phyloP scores from a whole-genome alignment of 108 stramenopile genomes.

The Aureococcus anophagefferens region DNA sequence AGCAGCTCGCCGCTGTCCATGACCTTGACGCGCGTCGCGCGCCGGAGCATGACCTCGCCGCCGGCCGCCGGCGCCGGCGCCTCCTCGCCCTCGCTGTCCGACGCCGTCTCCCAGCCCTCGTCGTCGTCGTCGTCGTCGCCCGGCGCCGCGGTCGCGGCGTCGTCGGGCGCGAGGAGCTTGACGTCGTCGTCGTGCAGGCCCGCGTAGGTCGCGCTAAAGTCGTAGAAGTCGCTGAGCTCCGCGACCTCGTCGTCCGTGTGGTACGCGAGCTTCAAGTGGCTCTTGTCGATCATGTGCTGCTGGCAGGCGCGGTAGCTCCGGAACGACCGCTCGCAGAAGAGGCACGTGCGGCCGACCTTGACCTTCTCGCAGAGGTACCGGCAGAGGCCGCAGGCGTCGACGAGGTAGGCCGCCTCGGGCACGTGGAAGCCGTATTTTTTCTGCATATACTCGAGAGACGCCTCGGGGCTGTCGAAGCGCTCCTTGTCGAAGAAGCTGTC shows the following conservation, averaged over 20 bases:
- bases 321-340: slow-evolving; percentile 81
- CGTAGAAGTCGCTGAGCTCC: slow-evolving; percentile 91
- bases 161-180: neutral
- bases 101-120: slow-evolving; percentile 40
- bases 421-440: slow-evolving; percentile 73
- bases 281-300: slow-evolving; percentile 67
- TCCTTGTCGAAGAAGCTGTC: slow-evolving; percentile 67
- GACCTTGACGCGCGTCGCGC: slow-evolving; percentile 8
- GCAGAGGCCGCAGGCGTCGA: slow-evolving; percentile 65
- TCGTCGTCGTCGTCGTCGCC: slow-evolving; percentile 21
- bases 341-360: slow-evolving; percentile 75
- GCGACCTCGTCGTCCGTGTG: slow-evolving; percentile 77
- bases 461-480: slow-evolving; percentile 42
- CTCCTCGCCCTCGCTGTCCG: slow-evolving; percentile 34
- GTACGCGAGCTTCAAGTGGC: slow-evolving; percentile 78
- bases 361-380: slow-evolving; percentile 89
- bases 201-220: slow-evolving; percentile 64
- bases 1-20: slow-evolving; percentile 27
- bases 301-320: slow-evolving; percentile 55
- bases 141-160: neutral
- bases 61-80: too few relatives aligned
- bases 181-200: slow-evolving; percentile 27
- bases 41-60: slow-evolving; percentile 9
- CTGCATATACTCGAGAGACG: slow-evolving; percentile 61
- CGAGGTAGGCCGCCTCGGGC: slow-evolving; percentile 75